A percentile compares a stretch with the other conserved stretches of the same genome.
phyloP scores from a whole-genome alignment of 768 basidiomycete genomes.

The Clavaria fumosa region DNA sequence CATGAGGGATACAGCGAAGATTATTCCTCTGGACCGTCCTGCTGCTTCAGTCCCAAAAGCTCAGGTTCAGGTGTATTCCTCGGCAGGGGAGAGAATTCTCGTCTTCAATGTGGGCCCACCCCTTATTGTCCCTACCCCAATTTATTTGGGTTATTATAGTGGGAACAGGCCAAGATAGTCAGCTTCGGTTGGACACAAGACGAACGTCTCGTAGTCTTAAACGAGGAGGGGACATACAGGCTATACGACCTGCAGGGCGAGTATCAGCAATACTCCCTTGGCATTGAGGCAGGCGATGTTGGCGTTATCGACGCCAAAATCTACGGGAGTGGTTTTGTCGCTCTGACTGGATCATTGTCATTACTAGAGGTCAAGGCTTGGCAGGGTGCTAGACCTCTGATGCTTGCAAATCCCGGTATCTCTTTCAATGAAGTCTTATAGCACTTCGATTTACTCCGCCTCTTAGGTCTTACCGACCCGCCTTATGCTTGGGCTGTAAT shows the following conservation, averaged over 20 bases:
- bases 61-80: slow-evolving; percentile 79
- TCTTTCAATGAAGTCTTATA: slow-evolving; percentile 5
- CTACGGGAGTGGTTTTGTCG: slow-evolving; percentile 78
- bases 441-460: slow-evolving; percentile 2
- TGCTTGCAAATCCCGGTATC: slow-evolving; percentile 62
- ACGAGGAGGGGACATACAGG: slow-evolving; percentile 86
- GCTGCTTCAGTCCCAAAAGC: slow-evolving; percentile 48
- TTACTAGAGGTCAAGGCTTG: slow-evolving; percentile 83
- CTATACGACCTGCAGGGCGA: slow-evolving; percentile 79
- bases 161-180: slow-evolving; percentile 79
- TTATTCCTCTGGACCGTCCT: slow-evolving; percentile 52
- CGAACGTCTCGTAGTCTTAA: slow-evolving; percentile 69
- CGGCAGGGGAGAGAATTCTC: slow-evolving; percentile 60
- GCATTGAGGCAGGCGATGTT: slow-evolving; percentile 63
- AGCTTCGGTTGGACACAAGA: slow-evolving; percentile 76
- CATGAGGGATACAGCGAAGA: slow-evolving; percentile 71
- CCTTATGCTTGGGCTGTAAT: slow-evolving; percentile 81
- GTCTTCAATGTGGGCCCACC: slow-evolving; percentile 47
- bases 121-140: slow-evolving; percentile 5
- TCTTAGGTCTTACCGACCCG: slow-evolving; percentile 48
- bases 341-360: slow-evolving; percentile 57
- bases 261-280: slow-evolving; percentile 75
- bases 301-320: slow-evolving; percentile 79
- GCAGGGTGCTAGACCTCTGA: slow-evolving; percentile 61
- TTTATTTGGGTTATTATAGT: slow-evolving; percentile 32